phyloP scores from a whole-genome alignment of 495 filamentous ascomycete genomes.

The Trichoderma orchidacearum region DNA sequence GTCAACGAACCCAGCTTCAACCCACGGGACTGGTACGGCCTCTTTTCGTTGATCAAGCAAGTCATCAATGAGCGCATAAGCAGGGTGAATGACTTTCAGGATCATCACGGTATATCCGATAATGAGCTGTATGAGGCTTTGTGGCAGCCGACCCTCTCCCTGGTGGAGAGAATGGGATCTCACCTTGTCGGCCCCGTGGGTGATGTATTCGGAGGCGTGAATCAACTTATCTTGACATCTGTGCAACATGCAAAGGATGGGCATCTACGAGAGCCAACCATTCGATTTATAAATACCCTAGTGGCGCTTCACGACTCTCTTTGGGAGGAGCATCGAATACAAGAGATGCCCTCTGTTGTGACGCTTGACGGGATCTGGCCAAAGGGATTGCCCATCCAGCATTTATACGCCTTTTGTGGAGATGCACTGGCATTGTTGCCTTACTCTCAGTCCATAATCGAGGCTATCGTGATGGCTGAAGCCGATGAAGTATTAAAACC shows the following conservation, averaged over 20 bases:
- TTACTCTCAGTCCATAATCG: conserved; percentile 7
- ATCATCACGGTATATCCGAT: background rate
- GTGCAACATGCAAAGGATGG: background rate
- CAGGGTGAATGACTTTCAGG: background rate
- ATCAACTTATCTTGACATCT: background rate
- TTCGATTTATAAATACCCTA: background rate
- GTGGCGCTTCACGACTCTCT: background rate
- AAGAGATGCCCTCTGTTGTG: background rate
- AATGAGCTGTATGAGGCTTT: background rate
- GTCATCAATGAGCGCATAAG: background rate
- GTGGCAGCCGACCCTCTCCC: background rate
- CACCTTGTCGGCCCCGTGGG: background rate
- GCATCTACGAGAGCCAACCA: background rate
- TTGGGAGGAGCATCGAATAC: background rate
- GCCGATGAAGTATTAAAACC: conserved; percentile 1
- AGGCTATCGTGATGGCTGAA: conserved; percentile 8
- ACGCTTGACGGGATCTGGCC: background rate
- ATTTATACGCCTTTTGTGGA: background rate
- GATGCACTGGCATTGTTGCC: conserved; percentile 1
- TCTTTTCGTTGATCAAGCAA: background rate
- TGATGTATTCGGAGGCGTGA: background rate
- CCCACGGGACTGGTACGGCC: background rate
- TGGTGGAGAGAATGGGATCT: background rate
- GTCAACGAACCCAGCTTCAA: background rate
- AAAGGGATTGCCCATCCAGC: background rate